Conservation (phyloP, 225 moss, liverwort and hornwort genomes). For the Polytrichum commune region DNA sequence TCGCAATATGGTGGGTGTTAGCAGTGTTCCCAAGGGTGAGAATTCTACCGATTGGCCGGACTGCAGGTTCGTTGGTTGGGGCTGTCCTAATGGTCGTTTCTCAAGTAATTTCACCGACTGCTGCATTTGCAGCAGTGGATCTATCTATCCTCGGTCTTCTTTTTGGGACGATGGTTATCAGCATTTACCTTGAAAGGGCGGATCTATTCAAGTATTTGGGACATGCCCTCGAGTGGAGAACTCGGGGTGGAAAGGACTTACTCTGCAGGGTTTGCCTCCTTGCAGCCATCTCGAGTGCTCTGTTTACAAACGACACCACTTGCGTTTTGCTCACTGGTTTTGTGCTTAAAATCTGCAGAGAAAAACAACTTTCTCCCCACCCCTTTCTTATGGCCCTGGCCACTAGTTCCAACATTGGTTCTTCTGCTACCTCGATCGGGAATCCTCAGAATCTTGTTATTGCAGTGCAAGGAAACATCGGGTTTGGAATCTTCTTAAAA, state of each 20-base stretch:
- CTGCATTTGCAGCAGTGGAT: constrained; percentile 69
- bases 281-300: constrained; percentile 76
- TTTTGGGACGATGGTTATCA: constrained; percentile 88
- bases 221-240: constrained; percentile 53
- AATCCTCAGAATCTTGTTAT: constrained; percentile 97
- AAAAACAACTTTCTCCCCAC: constrained; percentile 41
- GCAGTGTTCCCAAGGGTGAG: constrained; percentile 78
- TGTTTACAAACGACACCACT: constrained; percentile 93
- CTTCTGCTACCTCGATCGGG: constrained; percentile 79
- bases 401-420: constrained; percentile 87
- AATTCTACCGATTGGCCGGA: constrained; percentile 74
- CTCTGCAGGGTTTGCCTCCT: constrained; percentile 66
- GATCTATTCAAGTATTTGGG: constrained; percentile 59
- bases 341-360: constrained; percentile 65
- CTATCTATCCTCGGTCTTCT: constrained; percentile 79
- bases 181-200: constrained; percentile 63
- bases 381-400: constrained; percentile 85
- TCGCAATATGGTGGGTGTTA: constrained; percentile 72
- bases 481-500: constrained; percentile 70
- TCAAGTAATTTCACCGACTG: constrained; percentile 48
- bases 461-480: constrained; percentile 61
- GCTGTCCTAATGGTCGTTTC: constrained; percentile 81
- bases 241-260: constrained; percentile 64
- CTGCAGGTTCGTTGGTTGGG: constrained; percentile 79
- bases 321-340: constrained; percentile 83